phyloP scores from a whole-genome alignment of 305 asterid genomes.

The Fraxinus sp. region DNA sequence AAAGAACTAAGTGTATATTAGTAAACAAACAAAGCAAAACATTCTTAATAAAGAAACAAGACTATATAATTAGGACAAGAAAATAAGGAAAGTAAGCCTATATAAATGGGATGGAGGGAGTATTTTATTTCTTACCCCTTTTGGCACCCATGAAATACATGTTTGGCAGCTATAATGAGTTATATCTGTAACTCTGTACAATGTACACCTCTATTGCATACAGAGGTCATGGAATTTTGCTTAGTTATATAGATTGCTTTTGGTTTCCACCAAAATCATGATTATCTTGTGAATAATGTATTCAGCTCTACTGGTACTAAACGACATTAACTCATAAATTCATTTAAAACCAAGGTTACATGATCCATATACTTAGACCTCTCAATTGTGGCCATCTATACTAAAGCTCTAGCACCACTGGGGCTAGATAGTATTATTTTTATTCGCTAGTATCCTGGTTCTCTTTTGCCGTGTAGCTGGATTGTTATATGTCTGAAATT shows the following conservation, averaged over 20 bases:
- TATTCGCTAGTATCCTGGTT: background rate
- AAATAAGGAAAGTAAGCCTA: no score
- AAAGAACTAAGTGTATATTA: no score
- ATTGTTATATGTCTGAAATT: background rate
- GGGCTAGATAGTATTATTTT: background rate
- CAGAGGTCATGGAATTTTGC: background rate
- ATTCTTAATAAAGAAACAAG: no score
- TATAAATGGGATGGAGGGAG: no score
- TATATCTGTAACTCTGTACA: background rate
- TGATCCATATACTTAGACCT: background rate
- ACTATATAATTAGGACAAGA: no score
- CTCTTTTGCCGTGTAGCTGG: slow-evolving; percentile 17
- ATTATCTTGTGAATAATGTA: slow-evolving; percentile 5
- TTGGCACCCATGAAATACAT: background rate
- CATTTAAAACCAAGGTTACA: background rate
- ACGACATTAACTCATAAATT: background rate
- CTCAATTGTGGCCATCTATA: background rate
- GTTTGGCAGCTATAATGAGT: background rate
- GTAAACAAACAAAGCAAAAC: no score
- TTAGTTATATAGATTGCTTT: background rate
- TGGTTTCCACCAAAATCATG: background rate
- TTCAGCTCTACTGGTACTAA: background rate
- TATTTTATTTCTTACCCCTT: background rate
- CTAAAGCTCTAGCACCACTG: background rate
- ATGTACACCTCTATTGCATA: slow-evolving; percentile 14